Conservation (phyloP, 2,329 filamentous ascomycete genomes). For the Elsinoe australis region DNA sequence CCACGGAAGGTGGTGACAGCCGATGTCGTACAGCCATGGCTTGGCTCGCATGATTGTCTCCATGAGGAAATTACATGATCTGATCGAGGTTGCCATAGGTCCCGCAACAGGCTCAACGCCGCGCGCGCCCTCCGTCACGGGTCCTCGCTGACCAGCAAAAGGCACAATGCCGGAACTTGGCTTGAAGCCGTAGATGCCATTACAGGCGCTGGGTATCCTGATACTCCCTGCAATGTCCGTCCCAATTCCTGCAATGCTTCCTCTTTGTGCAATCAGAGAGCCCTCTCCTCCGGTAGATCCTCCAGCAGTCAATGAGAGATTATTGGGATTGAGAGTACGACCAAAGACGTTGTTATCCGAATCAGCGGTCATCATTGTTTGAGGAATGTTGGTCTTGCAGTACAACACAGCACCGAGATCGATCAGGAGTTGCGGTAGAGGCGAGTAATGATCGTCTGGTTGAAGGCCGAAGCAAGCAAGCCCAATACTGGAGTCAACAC, state of each 20-base stretch:
- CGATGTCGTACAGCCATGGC: constrained; percentile 23
- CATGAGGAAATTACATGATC: constrained; percentile 24
- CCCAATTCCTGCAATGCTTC: constrained; percentile 53
- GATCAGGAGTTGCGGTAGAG: constrained; percentile 33
- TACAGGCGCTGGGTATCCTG: constrained; percentile 78
- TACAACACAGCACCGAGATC: constrained; percentile 44
- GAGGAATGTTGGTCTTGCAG: constrained; percentile 48
- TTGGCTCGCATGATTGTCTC: constrained; percentile 21
- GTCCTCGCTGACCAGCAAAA: constrained; percentile 16
- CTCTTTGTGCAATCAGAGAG: constrained; percentile 51
- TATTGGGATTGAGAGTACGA: constrained; percentile 53
- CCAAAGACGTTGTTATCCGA: constrained; percentile 35
- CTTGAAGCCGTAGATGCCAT: constrained; percentile 30
- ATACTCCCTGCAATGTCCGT: constrained; percentile 58
- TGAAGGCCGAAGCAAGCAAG: constrained; percentile 42
- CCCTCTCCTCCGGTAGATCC: constrained; percentile 61
- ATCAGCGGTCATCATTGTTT: constrained; percentile 34
- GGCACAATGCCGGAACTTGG: constrained; percentile 20
- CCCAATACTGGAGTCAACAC: constrained; percentile 51
- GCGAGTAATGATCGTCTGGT: constrained; percentile 27
- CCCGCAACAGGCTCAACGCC: constrained; percentile 23
- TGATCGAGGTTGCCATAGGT: constrained; percentile 25
- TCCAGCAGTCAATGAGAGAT: constrained; percentile 52
- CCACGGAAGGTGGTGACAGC: constrained; percentile 19
- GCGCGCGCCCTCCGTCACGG: constrained; percentile 8